These are phyloP conservation scores for Fusarium stilboides DNA, from an alignment of 2,329 filamentous ascomycete species.

Conservation along the genomic window DNA sequence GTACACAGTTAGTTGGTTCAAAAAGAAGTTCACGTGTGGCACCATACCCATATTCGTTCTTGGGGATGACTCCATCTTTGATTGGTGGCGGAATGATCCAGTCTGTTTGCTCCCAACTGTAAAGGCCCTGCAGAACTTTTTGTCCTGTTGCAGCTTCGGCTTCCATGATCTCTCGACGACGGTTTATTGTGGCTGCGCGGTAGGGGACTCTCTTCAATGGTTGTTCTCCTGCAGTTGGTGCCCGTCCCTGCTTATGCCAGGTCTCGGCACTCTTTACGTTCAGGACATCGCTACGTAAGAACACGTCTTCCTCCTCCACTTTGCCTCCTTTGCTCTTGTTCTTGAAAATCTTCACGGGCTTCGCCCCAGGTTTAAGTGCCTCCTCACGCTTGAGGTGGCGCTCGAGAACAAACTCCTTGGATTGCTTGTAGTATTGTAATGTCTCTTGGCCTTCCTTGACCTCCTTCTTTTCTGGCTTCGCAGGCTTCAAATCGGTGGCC, in stretches of 20 bases:
- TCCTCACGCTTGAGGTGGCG: conserved; percentile 93
- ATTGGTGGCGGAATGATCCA: conserved; percentile 96
- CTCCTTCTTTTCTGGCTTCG: conserved; percentile 80
- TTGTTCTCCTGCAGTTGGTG: conserved; percentile 76
- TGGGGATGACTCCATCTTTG: conserved; percentile 86
- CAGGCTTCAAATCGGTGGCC: conserved; percentile 79
- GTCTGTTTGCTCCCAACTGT: conserved; percentile 87
- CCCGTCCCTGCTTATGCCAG: conserved; percentile 97
- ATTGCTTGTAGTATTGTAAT: conserved; percentile 89
- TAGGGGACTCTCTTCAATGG: conserved; percentile 91
- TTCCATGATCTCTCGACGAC: conserved; percentile 91
- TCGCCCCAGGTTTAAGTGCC: conserved; percentile 79
- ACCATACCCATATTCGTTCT: conserved; percentile 84
- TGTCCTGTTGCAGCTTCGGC: conserved; percentile 83
- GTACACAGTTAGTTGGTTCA: conserved; percentile 38
- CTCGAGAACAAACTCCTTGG: conserved; percentile 86
- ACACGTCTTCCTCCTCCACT: conserved; percentile 84
- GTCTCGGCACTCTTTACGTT: conserved; percentile 92
- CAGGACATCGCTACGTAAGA: conserved; percentile 82
- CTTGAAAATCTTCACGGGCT: conserved; percentile 81
- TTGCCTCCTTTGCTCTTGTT: conserved; percentile 82
- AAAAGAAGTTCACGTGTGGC: background rate
- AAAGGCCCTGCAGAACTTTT: conserved; percentile 90
- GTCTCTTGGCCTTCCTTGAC: conserved; percentile 84
- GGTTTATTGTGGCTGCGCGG: conserved; percentile 88